Evolutionary conservation across 2,329 filamentous ascomycete genomes (phyloP).

Genomic region (Shiraia sp.): DNA sequence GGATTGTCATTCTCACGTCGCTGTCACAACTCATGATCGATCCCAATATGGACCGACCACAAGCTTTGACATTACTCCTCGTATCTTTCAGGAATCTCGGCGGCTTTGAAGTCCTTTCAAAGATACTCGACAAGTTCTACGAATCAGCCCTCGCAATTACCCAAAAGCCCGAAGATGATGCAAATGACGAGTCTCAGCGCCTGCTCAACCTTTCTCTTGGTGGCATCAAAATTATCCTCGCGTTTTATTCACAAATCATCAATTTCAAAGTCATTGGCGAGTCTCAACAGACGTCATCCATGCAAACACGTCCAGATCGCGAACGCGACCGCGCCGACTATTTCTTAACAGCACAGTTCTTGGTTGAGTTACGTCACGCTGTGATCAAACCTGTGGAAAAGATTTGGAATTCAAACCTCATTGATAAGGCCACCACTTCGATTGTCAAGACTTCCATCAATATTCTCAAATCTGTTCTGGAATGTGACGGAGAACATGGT

Average conservation of each 20-base stretch:
- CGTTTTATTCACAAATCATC: conserved; percentile 76
- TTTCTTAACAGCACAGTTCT: conserved; percentile 73
- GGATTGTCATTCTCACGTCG: conserved; percentile 78
- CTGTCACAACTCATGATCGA: conserved; percentile 81
- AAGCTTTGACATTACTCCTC: conserved; percentile 70
- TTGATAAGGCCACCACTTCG: conserved; percentile 77
- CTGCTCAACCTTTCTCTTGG: conserved; percentile 56
- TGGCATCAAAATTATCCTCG: conserved; percentile 79
- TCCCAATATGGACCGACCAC: conserved; percentile 50
- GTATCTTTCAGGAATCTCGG: conserved; percentile 82
- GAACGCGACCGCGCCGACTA: conserved; percentile 62
- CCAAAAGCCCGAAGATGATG: conserved; percentile 46
- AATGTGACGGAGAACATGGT: conserved; percentile 73
- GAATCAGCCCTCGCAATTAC: conserved; percentile 58
- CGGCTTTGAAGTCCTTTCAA: conserved; percentile 74
- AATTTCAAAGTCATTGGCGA: conserved; percentile 82
- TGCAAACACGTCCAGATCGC: conserved; percentile 57
- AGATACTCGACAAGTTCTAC: conserved; percentile 71
- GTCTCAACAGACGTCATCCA: conserved; percentile 64
- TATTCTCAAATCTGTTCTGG: conserved; percentile 77
- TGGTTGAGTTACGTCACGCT: conserved; percentile 82
- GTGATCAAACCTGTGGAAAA: conserved; percentile 75
- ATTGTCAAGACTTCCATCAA: conserved; percentile 81
- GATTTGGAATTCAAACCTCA: conserved; percentile 83
- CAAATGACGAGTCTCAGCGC: conserved; percentile 49